Evolutionary conservation across 2,329 filamentous ascomycete genomes (phyloP).

Genomic region (Hypomyces rosellus): DNA sequence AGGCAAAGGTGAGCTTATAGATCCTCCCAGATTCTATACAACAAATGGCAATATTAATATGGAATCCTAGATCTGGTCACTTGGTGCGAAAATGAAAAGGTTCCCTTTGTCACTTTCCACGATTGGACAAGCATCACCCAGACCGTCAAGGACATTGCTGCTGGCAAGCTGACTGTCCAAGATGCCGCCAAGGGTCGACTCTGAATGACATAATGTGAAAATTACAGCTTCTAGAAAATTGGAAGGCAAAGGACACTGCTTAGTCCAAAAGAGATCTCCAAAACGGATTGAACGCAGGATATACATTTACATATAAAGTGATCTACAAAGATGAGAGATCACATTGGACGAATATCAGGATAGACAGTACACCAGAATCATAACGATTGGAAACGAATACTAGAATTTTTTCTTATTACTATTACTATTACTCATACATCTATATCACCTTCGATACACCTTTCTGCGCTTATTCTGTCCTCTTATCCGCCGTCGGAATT

Average conservation of each 20-base stretch:
- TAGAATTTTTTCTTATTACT: not conserved
- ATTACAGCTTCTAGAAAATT: not conserved
- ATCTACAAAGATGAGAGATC: slow-evolving; percentile 3
- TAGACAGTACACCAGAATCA: not conserved
- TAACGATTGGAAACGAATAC: not conserved
- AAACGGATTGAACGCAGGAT: not conserved
- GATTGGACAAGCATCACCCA: slow-evolving; percentile 75
- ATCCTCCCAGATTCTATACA: not conserved
- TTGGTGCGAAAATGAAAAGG: slow-evolving; percentile 76
- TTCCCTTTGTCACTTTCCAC: slow-evolving; percentile 83
- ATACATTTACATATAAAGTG: slow-evolving; percentile 1
- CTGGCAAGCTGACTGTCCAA: slow-evolving; percentile 63
- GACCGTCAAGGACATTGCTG: slow-evolving; percentile 70
- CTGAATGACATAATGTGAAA: slow-evolving; percentile 13
- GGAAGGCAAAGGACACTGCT: too few species aligned
- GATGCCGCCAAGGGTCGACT: slow-evolving; percentile 55
- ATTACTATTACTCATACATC: not conserved
- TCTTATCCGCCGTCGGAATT: slow-evolving; percentile 53
- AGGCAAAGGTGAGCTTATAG: slow-evolving; percentile 59
- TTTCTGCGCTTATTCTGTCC: slow-evolving; percentile 41
- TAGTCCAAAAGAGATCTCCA: too few species aligned
- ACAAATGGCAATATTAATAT: not conserved
- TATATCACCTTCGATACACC: not conserved
- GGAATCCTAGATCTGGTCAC: slow-evolving; percentile 64
- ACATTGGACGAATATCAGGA: not conserved